Evolutionary conservation across 306 rosid species (phyloP).

Genomic region (Medicago arabica): DNA sequence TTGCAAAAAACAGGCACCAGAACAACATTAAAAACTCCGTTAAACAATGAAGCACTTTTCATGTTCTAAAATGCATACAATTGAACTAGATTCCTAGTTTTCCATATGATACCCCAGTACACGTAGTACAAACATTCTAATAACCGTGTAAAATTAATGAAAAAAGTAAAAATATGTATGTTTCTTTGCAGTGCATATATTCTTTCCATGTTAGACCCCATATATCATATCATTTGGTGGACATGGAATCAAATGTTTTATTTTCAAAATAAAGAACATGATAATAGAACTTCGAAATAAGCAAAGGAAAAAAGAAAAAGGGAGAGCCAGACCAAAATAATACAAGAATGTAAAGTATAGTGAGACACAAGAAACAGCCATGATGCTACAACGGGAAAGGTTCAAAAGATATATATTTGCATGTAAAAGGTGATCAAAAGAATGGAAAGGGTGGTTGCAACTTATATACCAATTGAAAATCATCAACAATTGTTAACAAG

Average conservation of each 20-base stretch:
- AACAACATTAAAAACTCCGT: constrained; percentile 17
- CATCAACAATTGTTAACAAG: constrained; percentile 1
- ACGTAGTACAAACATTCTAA: constrained; percentile 13
- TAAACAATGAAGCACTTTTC: background rate
- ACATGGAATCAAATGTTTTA: constrained; percentile 1
- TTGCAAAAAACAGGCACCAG: background rate
- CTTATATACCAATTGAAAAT: background rate
- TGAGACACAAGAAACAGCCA: constrained; percentile 20
- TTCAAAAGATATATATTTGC: too few species aligned
- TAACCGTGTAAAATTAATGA: background rate
- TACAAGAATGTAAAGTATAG: background rate
- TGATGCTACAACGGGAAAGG: too few species aligned
- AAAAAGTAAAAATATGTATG: constrained; percentile 24
- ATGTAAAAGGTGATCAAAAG: background rate
- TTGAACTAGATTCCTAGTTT: constrained; percentile 2
- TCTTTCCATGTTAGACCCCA: background rate
- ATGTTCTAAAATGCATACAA: background rate
- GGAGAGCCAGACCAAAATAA: background rate
- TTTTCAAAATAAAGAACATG: background rate
- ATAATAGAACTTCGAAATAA: constrained; percentile 3
- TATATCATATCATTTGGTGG: constrained; percentile 10
- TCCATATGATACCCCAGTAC: background rate
- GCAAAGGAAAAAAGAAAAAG: background rate
- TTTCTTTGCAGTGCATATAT: constrained; percentile 7
- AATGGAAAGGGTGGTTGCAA: background rate